Evolutionary conservation across 805 yeast species (phyloP).

Genomic region (Teunomyces barrocoloradensis): DNA sequence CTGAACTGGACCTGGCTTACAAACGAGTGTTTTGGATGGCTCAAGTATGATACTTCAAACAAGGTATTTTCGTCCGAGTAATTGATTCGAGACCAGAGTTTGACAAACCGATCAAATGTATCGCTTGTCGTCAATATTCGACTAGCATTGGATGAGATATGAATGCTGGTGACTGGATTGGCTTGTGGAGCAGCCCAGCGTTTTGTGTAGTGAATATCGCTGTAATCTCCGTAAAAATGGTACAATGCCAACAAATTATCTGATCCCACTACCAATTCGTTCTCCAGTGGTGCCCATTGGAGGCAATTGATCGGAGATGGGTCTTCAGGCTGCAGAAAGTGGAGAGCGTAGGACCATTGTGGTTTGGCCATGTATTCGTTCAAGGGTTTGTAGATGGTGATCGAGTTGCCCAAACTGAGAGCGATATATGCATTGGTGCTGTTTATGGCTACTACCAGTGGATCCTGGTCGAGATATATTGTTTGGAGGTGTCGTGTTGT

Average conservation of each 20-base stretch:
- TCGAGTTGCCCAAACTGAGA: constrained; percentile 43
- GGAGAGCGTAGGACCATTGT: constrained; percentile 42
- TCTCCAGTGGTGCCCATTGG: constrained; percentile 51
- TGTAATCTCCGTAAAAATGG: constrained; percentile 48
- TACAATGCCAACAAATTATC: constrained; percentile 49
- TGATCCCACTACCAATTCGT: constrained; percentile 65
- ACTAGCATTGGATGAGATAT: constrained; percentile 65
- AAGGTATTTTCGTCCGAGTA: constrained; percentile 56
- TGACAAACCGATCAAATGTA: constrained; percentile 61
- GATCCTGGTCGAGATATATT: constrained; percentile 64
- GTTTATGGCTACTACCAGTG: constrained; percentile 64
- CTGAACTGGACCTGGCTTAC: constrained; percentile 49
- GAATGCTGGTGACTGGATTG: constrained; percentile 54
- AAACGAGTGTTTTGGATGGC: constrained; percentile 51
- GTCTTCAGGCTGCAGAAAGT: not conserved
- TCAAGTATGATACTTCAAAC: constrained; percentile 66
- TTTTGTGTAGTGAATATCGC: constrained; percentile 28
- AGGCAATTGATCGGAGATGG: constrained; percentile 39
- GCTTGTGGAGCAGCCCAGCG: constrained; percentile 58
- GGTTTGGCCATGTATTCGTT: constrained; percentile 45
- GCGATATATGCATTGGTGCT: constrained; percentile 57
- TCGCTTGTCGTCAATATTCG: constrained; percentile 62
- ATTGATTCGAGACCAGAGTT: constrained; percentile 74
- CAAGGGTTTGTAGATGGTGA: constrained; percentile 55
- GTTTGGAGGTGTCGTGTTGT: constrained; percentile 60